phyloP scores from a whole-genome alignment of 768 basidiomycete genomes.

The Pulveroboletus frians region DNA sequence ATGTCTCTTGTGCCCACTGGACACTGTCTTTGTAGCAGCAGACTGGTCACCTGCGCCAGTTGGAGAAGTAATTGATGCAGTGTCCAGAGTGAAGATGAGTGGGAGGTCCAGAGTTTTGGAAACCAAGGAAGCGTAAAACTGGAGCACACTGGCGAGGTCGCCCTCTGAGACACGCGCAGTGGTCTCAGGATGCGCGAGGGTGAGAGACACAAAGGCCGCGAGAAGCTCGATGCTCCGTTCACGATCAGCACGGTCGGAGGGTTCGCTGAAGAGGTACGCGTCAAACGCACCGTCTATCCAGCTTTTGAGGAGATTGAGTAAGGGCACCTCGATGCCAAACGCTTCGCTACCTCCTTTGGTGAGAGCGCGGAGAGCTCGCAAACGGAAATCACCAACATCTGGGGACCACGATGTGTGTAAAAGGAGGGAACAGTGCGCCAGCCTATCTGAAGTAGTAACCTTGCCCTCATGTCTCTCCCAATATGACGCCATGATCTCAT shows the following conservation, averaged over 20 bases:
- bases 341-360: conserved; percentile 57
- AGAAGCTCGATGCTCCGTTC: conserved; percentile 62
- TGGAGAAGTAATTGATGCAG: conserved; percentile 25
- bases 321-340: conserved; percentile 55
- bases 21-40: conserved; percentile 14
- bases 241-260: conserved; percentile 47
- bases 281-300: conserved; percentile 70
- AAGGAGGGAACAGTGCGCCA: conserved; percentile 63
- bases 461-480: conserved; percentile 52
- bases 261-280: conserved; percentile 34
- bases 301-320: conserved; percentile 51
- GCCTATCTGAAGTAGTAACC: conserved; percentile 51
- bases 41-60: conserved; percentile 29
- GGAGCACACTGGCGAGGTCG: conserved; percentile 49
- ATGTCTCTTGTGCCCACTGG: conserved; percentile 50
- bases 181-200: conserved; percentile 48
- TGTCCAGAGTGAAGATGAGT: conserved; percentile 10
- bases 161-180: conserved; percentile 58
- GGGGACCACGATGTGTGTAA: conserved; percentile 48
- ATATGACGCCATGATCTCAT: conserved; percentile 66
- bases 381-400: conserved; percentile 69
- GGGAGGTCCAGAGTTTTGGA: conserved; percentile 45
- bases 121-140: conserved; percentile 57
- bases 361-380: conserved; percentile 62
- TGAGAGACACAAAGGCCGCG: conserved; percentile 49